Percentiles rank a stretch among this genome's conserved stretches.
phyloP scores from a whole-genome alignment of 768 basidiomycete species.

The Wakefieldia striispora region DNA sequence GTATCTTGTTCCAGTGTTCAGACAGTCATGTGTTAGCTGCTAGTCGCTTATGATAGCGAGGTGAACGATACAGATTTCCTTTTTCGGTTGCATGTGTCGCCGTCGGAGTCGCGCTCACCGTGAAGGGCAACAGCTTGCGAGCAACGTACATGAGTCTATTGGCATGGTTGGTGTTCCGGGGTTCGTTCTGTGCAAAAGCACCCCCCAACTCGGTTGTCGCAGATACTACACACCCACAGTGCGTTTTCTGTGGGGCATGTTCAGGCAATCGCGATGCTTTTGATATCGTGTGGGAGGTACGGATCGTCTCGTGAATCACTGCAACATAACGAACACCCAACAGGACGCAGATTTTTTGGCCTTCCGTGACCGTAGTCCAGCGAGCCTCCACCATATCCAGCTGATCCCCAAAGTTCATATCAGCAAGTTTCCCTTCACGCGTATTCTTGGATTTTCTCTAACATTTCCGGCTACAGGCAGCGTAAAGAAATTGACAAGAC shows the following conservation, averaged over 20 bases:
- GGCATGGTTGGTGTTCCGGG: slow-evolving; percentile 8
- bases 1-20: neutral
- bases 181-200: neutral
- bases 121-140: no score
- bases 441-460: neutral
- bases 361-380: slow-evolving; percentile 51
- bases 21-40: neutral
- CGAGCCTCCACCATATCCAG: slow-evolving; percentile 47
- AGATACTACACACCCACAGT: neutral
- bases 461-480: slow-evolving; percentile 41
- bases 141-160: slow-evolving; percentile 4
- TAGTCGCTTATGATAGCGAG: no score
- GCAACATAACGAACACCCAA: neutral
- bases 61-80: slow-evolving; percentile 7
- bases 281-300: slow-evolving; percentile 49
- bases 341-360: slow-evolving; percentile 51
- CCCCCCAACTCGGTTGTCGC: neutral
- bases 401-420: slow-evolving; percentile 54
- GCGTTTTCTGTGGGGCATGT: slow-evolving; percentile 45
- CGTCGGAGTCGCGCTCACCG: neutral
- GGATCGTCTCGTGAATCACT: neutral
- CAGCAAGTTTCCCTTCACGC: slow-evolving; percentile 29
- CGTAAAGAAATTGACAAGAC: slow-evolving; percentile 44
- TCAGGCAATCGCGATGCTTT: slow-evolving; percentile 39
- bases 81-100: slow-evolving; percentile 9